These are phyloP conservation scores for Hyaloscypha hepaticicola DNA, from an alignment of 495 filamentous ascomycete species.

Conservation along the genomic window DNA sequence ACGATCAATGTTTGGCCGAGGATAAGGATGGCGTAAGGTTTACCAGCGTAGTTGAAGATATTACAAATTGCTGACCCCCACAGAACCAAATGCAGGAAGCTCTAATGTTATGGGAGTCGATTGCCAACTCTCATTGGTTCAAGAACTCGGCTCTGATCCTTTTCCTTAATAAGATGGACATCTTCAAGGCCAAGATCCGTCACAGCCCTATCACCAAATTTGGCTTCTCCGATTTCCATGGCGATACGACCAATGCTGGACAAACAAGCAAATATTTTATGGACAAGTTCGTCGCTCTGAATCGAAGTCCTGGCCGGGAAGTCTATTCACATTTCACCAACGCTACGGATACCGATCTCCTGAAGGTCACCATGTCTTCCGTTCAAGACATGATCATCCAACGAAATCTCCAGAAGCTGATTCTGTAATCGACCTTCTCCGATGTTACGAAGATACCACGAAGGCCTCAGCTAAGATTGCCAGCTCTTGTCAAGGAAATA, in stretches of 20 bases:
- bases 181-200: conserved; percentile 87
- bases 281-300: conserved; percentile 83
- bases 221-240: conserved; percentile 87
- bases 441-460: conserved; percentile 5
- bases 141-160: conserved; percentile 93
- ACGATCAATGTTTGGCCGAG: conserved; percentile 95
- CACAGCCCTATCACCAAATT: conserved; percentile 81
- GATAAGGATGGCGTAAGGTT: conserved; percentile 96
- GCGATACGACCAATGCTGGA: conserved; percentile 52
- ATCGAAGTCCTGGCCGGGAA: conserved; percentile 80
- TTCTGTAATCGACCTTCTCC: conserved; percentile 62
- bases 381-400: conserved; percentile 99
- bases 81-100: conserved; percentile 99
- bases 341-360: conserved; percentile 89
- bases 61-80: conserved; percentile 5
- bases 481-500: neutral
- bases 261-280: conserved; percentile 81
- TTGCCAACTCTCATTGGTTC: conserved; percentile 98
- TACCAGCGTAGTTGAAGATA: conserved; percentile 23
- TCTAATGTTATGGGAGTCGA: conserved; percentile 95
- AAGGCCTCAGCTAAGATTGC: neutral
- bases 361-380: conserved; percentile 96
- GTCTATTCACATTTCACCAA: conserved; percentile 95
- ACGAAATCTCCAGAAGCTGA: conserved; percentile 90
- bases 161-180: conserved; percentile 98